These are phyloP conservation scores for Fraxinus pennsylvanica DNA, from an alignment of 257 asterid genomes.

Conservation along the genomic window DNA sequence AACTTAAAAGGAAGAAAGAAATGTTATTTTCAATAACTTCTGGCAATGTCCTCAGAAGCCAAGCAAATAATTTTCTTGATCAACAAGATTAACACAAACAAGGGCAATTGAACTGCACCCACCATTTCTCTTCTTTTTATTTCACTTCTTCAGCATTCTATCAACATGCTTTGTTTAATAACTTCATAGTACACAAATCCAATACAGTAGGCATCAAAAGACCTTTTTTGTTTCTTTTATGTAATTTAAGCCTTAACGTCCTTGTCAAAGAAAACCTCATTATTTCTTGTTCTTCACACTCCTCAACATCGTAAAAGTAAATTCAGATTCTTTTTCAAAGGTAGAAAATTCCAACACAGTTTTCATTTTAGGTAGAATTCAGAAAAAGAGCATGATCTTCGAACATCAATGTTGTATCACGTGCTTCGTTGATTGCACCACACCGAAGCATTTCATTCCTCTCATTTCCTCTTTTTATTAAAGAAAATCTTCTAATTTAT, in stretches of 20 bases:
- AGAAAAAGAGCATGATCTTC: not conserved
- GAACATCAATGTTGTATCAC: no score
- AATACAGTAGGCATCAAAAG: conserved; percentile 2
- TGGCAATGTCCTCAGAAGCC: not conserved
- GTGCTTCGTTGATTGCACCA: not conserved
- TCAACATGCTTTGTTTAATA: not conserved
- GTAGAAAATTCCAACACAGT: not conserved
- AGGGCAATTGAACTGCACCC: not conserved
- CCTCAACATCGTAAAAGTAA: not conserved
- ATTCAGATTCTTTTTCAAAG: not conserved
- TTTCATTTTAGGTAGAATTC: conserved; percentile 1
- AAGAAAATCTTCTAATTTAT: conserved; percentile 13
- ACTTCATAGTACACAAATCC: conserved; percentile 6
- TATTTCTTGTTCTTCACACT: not conserved
- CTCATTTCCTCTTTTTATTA: conserved; percentile 20
- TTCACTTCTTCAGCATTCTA: not conserved
- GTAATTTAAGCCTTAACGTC: not conserved
- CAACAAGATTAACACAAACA: not conserved
- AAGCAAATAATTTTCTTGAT: not conserved
- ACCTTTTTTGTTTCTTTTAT: not conserved
- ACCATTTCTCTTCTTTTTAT: not conserved
- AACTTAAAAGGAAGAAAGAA: not conserved
- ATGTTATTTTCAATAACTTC: not conserved
- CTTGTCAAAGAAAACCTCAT: not conserved
- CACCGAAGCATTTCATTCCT: conserved; percentile 12